Conservation (phyloP, 177 flowering plant genomes). For the Tripterygium wilfordii region DNA sequence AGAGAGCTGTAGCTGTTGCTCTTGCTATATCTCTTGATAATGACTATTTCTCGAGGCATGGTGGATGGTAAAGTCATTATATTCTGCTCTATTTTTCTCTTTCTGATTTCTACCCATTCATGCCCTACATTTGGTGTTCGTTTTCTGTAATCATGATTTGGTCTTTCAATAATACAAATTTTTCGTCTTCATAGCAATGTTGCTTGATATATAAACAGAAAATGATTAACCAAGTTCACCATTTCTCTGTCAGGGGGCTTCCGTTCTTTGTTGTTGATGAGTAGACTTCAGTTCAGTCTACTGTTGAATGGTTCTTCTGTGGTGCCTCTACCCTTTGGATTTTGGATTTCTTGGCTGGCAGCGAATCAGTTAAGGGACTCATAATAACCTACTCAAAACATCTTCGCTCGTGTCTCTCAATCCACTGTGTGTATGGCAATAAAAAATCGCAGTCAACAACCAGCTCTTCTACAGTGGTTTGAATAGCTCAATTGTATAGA, state of each 20-base stretch:
- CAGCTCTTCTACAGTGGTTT: no score
- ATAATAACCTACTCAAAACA: no score
- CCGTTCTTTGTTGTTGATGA: background rate
- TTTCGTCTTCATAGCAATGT: background rate
- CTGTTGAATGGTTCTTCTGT: background rate
- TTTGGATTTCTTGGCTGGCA: no score
- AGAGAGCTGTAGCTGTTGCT: constrained; percentile 90
- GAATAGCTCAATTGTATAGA: no score
- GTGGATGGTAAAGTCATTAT: constrained; percentile 95
- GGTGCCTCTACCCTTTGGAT: no score
- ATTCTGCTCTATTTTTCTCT: no score
- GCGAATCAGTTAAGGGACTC: no score
- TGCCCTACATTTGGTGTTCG: background rate
- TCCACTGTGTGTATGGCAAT: no score
- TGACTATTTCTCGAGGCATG: constrained; percentile 93
- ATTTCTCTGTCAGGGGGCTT: background rate
- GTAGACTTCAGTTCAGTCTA: background rate
- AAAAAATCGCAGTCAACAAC: no score
- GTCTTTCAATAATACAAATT: background rate
- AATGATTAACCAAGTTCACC: background rate
- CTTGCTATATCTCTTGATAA: constrained; percentile 93
- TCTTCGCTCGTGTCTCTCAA: no score
- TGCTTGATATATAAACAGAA: background rate
- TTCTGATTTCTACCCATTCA: background rate
- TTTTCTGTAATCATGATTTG: background rate